Evolutionary conservation across 768 basidiomycete species (phyloP).

Genomic region (Lentinula sp.): DNA sequence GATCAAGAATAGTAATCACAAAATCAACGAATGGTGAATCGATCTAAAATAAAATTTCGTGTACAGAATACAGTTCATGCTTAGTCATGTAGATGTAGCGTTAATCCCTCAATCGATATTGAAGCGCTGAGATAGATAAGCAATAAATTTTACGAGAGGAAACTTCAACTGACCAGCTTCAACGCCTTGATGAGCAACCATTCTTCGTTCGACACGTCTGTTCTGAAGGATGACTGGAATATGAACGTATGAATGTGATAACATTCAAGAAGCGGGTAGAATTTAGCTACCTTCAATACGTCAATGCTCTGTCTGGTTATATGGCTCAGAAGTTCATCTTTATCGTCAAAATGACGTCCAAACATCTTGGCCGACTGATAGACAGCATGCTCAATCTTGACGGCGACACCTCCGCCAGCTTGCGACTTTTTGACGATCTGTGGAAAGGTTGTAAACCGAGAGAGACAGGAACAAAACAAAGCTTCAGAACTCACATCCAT

Average conservation of each 20-base stretch:
- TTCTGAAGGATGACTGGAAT: constrained; percentile 73
- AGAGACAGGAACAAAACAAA: background rate
- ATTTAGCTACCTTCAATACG: constrained; percentile 72
- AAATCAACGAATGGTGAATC: background rate
- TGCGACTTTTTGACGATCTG: constrained; percentile 90
- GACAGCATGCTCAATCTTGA: constrained; percentile 97
- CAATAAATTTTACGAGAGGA: constrained; percentile 17
- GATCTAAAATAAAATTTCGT: background rate
- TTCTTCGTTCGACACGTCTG: constrained; percentile 85
- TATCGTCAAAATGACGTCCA: constrained; percentile 92
- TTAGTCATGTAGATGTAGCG: background rate
- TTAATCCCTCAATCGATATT: constrained; percentile 13
- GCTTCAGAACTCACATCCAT: constrained; percentile 49
- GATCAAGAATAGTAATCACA: background rate
- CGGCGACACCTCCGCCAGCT: constrained; percentile 93
- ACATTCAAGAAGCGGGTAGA: constrained; percentile 1
- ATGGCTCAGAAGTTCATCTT: constrained; percentile 88
- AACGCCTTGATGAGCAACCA: constrained; percentile 89
- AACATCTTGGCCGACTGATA: constrained; percentile 95
- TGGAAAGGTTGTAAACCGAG: constrained; percentile 4
- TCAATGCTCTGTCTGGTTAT: constrained; percentile 93
- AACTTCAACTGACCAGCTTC: constrained; percentile 48
- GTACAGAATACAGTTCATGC: background rate
- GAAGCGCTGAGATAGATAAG: constrained; percentile 19
- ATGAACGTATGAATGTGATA: background rate